These are phyloP conservation scores for Penicillium egyptiacum DNA, from an alignment of 495 filamentous ascomycete species.

Conservation along the genomic window DNA sequence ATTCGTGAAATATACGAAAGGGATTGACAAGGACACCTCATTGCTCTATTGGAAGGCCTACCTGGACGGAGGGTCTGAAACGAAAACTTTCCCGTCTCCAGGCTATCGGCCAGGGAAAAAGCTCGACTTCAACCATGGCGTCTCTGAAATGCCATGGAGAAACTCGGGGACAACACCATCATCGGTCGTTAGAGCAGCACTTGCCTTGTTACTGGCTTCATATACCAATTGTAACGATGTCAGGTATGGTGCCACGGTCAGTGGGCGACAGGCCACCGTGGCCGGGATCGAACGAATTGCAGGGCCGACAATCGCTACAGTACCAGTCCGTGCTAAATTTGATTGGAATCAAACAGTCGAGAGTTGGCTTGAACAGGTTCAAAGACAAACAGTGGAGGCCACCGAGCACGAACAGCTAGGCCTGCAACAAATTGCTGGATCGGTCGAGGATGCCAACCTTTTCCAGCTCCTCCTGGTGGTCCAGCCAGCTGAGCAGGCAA, in stretches of 20 bases:
- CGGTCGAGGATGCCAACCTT: not conserved
- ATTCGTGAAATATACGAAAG: not conserved
- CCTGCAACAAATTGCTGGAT: not conserved
- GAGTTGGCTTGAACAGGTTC: not conserved
- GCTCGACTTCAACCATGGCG: not conserved
- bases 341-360: not conserved
- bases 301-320: conserved; percentile 2
- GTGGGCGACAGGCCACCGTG: not conserved
- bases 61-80: not conserved
- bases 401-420: not conserved
- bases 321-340: not conserved
- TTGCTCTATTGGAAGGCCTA: no score
- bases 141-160: not conserved
- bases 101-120: no score
- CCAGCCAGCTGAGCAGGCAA: not conserved
- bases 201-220: not conserved
- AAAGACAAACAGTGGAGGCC: not conserved
- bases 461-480: not conserved
- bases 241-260: conserved; percentile 1
- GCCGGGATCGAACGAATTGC: conserved; percentile 4
- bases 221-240: conserved; percentile 1
- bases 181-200: not conserved
- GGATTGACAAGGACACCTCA: no score
- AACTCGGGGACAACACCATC: not conserved
- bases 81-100: not conserved